Conservation (phyloP, 2,329 filamentous ascomycete species). For the Penicillium sp. region DNA sequence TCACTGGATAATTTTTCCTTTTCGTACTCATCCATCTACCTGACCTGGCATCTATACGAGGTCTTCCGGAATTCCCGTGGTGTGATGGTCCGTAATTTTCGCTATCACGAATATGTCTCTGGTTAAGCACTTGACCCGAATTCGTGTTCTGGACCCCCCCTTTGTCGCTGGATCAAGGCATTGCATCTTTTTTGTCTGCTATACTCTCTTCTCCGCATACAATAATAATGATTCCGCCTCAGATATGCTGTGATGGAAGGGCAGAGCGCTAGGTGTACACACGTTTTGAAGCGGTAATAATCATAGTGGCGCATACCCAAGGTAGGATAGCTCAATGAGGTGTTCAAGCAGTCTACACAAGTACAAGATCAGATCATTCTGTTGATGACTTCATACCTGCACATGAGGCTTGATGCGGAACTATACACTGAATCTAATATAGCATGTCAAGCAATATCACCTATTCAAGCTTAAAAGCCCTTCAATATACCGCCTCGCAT, state of each 20-base stretch:
- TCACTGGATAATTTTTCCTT: background rate
- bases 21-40: background rate
- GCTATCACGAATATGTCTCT: conserved; percentile 29
- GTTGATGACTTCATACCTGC: background rate
- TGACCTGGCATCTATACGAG: background rate
- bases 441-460: conserved; percentile 26
- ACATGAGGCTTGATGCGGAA: background rate
- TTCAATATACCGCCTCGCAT: conserved; percentile 53
- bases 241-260: too few relatives aligned
- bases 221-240: too few relatives aligned
- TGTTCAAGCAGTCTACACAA: too few relatives aligned
- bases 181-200: too few relatives aligned
- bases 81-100: conserved; percentile 38
- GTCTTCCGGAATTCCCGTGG: conserved; percentile 8
- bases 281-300: too few relatives aligned
- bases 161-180: too few relatives aligned
- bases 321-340: too few relatives aligned
- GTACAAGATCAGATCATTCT: too few relatives aligned
- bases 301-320: too few relatives aligned
- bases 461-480: conserved; percentile 50
- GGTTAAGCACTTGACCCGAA: conserved; percentile 29
- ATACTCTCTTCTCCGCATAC: too few relatives aligned
- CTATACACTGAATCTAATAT: background rate
- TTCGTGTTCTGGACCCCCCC: conserved; percentile 20
- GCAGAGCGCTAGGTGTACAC: too few relatives aligned